Conservation (phyloP, 208 protist genomes). For the Tetramitus jugosus region DNA sequence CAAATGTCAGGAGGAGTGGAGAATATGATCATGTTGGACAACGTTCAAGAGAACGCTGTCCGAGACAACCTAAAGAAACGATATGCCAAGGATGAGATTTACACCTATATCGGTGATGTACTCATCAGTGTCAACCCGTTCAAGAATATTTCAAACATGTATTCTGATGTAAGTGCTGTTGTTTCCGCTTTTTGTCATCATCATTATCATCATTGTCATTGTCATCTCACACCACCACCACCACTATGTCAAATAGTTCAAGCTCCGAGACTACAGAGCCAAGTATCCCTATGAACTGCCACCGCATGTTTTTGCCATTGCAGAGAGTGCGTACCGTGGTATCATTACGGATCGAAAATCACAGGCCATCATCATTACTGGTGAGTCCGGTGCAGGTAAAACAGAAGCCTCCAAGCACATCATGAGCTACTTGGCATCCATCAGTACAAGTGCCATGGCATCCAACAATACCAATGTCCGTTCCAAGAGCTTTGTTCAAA, state of each 20-base stretch:
- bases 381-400: slow-evolving; percentile 46
- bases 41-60: slow-evolving; percentile 72
- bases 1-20: slow-evolving; percentile 58
- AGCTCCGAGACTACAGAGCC: no score
- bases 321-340: slow-evolving; percentile 26
- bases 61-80: slow-evolving; percentile 66
- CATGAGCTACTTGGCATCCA: slow-evolving; percentile 45
- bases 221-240: no score
- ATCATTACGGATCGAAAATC: slow-evolving; percentile 8
- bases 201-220: no score
- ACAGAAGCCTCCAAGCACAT: slow-evolving; percentile 53
- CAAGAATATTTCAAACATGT: slow-evolving; percentile 3
- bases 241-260: no score
- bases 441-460: slow-evolving; percentile 2
- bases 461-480: slow-evolving; percentile 34
- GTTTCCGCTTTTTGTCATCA: no score
- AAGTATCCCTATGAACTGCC: slow-evolving; percentile 31
- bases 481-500: no score
- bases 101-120: slow-evolving; percentile 49
- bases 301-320: slow-evolving; percentile 31
- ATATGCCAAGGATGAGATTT: slow-evolving; percentile 37
- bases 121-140: slow-evolving; percentile 48
- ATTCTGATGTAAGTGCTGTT: no score
- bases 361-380: background rate
- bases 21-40: slow-evolving; percentile 77